Percentiles rank a stretch among this genome's conserved stretches.
These are phyloP conservation scores for Cicer judaicum DNA, from an alignment of 306 rosid species.

Conservation along the genomic window DNA sequence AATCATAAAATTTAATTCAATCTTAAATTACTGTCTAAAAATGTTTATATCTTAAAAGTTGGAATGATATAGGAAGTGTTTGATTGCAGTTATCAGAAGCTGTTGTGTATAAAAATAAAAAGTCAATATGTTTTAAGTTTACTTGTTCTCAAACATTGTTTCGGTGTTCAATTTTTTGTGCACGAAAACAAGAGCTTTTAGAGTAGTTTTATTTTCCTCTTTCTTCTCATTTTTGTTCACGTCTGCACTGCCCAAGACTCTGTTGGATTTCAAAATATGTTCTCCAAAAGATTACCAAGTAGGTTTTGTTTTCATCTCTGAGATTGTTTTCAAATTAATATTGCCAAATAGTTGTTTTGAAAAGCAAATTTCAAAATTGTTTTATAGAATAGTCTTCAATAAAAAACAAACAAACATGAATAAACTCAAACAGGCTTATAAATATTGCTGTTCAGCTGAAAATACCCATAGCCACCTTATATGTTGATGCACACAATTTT, in stretches of 20 bases:
- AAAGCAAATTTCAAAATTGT: background rate
- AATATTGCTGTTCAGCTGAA: slow-evolving; percentile 15
- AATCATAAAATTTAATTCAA: no score
- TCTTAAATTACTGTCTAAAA: no score
- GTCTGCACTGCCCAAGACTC: background rate
- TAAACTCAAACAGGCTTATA: background rate
- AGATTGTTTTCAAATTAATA: background rate
- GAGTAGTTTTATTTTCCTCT: background rate
- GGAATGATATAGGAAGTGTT: no score
- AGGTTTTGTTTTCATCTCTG: background rate
- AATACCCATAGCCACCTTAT: slow-evolving; percentile 19
- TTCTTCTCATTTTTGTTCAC: background rate
- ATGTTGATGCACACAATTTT: slow-evolving; percentile 6
- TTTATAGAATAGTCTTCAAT: background rate
- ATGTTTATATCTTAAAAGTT: no score
- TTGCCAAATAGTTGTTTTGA: background rate
- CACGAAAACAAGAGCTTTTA: background rate
- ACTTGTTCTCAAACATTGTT: background rate
- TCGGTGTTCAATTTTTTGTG: background rate
- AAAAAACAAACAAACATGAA: background rate
- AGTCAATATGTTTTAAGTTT: background rate
- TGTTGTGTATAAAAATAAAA: background rate
- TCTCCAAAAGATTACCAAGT: background rate
- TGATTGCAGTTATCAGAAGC: no score
- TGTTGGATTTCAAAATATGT: background rate